Evolutionary conservation across 176 grass and related monocot species (phyloP).

Genomic region (Oryza nivara): DNA sequence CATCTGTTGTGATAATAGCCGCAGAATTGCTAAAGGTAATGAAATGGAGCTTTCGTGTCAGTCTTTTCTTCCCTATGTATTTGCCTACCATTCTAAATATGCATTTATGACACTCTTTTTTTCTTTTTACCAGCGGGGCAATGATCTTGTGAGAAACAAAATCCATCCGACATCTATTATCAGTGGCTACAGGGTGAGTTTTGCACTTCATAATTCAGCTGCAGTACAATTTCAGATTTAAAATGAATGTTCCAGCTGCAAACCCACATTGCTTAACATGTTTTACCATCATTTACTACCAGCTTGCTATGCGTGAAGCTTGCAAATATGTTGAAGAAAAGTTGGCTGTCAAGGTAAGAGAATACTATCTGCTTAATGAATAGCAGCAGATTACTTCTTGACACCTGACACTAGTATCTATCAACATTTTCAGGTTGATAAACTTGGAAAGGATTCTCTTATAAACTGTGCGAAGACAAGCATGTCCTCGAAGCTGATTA

Average conservation of each 20-base stretch:
- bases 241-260: constrained; percentile 18
- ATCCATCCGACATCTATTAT: constrained; percentile 98
- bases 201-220: neutral
- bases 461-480: constrained; percentile 96
- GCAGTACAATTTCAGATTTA: constrained; percentile 14
- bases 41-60: neutral
- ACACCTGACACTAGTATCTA: constrained; percentile 9
- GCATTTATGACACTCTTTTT: constrained; percentile 6
- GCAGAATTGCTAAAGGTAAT: constrained; percentile 92
- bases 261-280: constrained; percentile 4
- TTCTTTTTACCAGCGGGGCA: constrained; percentile 66
- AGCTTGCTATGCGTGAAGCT: constrained; percentile 97
- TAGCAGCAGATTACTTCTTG: neutral
- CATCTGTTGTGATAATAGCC: constrained; percentile 82
- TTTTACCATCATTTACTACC: constrained; percentile 41
- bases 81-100: neutral
- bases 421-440: constrained; percentile 69
- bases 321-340: constrained; percentile 98
- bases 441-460: constrained; percentile 90
- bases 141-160: constrained; percentile 91
- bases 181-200: constrained; percentile 86
- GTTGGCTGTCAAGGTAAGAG: constrained; percentile 69
- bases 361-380: neutral
- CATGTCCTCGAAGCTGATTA: constrained; percentile 95
- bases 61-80: constrained; percentile 3